Evolutionary conservation across 1,284 basidiomycete genomes (phyloP).

Genomic region (Melampsora abietis-canadensis): DNA sequence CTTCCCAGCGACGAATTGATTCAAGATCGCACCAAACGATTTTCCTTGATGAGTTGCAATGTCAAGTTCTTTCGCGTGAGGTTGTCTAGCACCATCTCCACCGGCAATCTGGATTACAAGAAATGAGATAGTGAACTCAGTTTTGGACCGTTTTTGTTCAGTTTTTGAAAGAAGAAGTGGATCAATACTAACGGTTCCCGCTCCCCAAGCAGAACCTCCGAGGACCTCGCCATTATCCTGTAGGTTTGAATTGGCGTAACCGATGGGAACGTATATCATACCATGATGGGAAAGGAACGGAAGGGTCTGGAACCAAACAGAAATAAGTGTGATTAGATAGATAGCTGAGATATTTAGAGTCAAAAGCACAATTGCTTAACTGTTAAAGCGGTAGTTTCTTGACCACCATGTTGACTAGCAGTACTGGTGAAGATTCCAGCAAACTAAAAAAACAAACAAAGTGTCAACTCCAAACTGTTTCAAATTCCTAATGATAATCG

Average conservation of each 20-base stretch:
- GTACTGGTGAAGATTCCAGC: conserved; percentile 34
- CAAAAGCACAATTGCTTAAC: conserved; percentile 32
- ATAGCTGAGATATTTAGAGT: conserved; percentile 6
- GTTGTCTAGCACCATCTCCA: conserved; percentile 64
- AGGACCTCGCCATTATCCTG: conserved; percentile 65
- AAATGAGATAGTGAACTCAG: background rate
- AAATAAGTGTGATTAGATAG: background rate
- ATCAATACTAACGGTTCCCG: conserved; percentile 56
- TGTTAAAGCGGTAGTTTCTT: conserved; percentile 44
- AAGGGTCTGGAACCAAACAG: conserved; percentile 59
- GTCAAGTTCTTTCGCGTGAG: conserved; percentile 64
- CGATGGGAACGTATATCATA: conserved; percentile 64
- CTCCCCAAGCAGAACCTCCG: conserved; percentile 56
- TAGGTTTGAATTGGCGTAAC: conserved; percentile 65
- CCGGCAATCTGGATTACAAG: conserved; percentile 61
- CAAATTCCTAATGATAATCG: conserved; percentile 62
- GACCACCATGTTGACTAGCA: conserved; percentile 47
- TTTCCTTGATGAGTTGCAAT: conserved; percentile 63
- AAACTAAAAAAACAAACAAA: conserved; percentile 8
- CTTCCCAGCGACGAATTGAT: conserved; percentile 52
- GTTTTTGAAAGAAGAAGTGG: background rate
- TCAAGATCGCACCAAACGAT: conserved; percentile 60
- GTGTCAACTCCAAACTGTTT: conserved; percentile 61
- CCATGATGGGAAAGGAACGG: conserved; percentile 79
- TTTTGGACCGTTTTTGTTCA: background rate